Evolutionary conservation across 768 basidiomycete genomes (phyloP), one percentile per base, ranked within the genome.

Genomic region (Rhodotorula diobovata): DNA sequence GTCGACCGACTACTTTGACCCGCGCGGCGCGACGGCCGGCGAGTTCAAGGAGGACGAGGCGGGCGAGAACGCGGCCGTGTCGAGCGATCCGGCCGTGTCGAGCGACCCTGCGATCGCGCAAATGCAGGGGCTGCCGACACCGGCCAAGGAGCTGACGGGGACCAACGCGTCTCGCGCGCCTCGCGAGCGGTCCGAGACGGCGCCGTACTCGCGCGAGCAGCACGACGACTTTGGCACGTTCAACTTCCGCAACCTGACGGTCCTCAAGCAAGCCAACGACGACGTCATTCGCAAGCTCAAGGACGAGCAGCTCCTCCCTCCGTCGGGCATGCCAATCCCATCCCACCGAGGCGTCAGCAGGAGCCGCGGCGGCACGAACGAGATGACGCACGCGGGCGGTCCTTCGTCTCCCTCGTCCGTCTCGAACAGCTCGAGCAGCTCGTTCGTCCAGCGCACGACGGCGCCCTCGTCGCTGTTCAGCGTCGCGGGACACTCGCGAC

Each of bases 1-100:
- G 81, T 95, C 93, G 32, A 99, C 96, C n/a, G 96, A 99, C 80
- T 99, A 99, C 82, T 99, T 99, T 77, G 96, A 99, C 82, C 87
- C 93, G 71, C 88, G 96, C 55, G 96, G 96, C 8, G 95, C 95
- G 25, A 87, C 90, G 55, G 87, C 89, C 41, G 54, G 28, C 78
- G 82, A 91, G 46, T 96, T 98, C 85, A 89, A 92, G 58, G 95
- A 97, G 61, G 83, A 84, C 54, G 74, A 71, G 78, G 86, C 30
- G 1, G 32, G 14, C 21, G 61, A 37, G 8, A 39, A 67, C 16
- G n/a, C 65, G 5, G 51, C 46, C 15, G 41, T 48, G 4, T 30
- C 46, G 37, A 35, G 48, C 32, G 62, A 66, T 23, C 68, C 65
- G 34, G 45, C 50, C 73, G 81, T 79, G 68, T 83, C 85, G 79